Evolutionary conservation across 2,329 filamentous ascomycete genomes (phyloP).

Genomic region (Chaetomiaceae sp.): DNA sequence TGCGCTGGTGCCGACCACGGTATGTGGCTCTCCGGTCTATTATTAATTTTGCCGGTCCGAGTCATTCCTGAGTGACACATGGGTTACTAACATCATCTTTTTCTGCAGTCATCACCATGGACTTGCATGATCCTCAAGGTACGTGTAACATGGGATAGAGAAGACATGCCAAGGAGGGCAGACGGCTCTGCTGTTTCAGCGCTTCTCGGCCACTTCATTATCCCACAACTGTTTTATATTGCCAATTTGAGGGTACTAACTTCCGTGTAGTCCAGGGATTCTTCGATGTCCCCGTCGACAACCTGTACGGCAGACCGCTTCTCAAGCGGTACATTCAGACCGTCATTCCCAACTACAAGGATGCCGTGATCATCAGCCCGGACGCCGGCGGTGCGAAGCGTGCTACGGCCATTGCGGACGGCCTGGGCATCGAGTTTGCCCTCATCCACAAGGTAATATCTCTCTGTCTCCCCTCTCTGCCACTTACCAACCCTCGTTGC

Average conservation of each 20-base stretch:
- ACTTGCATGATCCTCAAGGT: slow-evolving; percentile 81
- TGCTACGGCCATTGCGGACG: slow-evolving; percentile 90
- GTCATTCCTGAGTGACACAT: not conserved
- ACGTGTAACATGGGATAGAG: slow-evolving; percentile 6
- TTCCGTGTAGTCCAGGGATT: slow-evolving; percentile 78
- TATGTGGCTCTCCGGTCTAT: slow-evolving; percentile 35
- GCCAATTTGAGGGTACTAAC: not conserved
- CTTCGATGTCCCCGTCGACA: slow-evolving; percentile 98
- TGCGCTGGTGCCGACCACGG: slow-evolving; percentile 91
- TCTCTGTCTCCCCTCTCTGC: slow-evolving; percentile 26
- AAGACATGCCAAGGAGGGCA: not conserved
- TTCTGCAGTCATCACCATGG: slow-evolving; percentile 78
- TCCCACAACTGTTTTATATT: not conserved
- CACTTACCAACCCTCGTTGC: slow-evolving; percentile 31
- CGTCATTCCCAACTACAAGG: slow-evolving; percentile 76
- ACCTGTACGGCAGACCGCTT: slow-evolving; percentile 80
- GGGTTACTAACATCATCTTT: slow-evolving; percentile 17
- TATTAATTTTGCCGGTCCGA: no score
- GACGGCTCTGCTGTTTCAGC: slow-evolving; percentile 2
- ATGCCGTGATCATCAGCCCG: slow-evolving; percentile 89
- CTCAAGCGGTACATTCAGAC: slow-evolving; percentile 69
- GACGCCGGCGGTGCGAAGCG: slow-evolving; percentile 96
- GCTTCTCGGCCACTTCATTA: not conserved
- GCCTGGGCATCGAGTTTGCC: slow-evolving; percentile 89
- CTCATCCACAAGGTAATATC: slow-evolving; percentile 87